Evolutionary conservation across 306 rosid species (phyloP).

Genomic region (Vigna nakashimae): DNA sequence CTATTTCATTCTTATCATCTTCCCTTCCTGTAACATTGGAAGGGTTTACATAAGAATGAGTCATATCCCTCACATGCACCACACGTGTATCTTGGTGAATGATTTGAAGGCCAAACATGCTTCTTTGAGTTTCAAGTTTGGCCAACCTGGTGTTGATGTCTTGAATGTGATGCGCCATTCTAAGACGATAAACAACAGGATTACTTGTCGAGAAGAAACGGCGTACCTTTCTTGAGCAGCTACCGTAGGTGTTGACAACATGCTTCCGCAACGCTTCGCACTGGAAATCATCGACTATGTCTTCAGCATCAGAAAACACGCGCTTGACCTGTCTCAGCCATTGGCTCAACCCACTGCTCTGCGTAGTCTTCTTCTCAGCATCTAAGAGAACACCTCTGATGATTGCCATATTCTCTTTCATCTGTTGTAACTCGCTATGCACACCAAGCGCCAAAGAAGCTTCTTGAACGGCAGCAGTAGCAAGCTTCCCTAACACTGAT

Average conservation of each 20-base stretch:
- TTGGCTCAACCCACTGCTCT: neutral
- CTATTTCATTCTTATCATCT: neutral
- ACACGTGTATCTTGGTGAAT: neutral
- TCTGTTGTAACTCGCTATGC: neutral
- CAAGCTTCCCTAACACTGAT: neutral
- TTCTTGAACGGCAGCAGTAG: neutral
- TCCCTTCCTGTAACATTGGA: conserved; percentile 3
- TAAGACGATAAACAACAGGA: neutral
- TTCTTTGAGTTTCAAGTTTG: neutral
- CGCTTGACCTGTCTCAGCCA: neutral
- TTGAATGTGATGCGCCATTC: neutral
- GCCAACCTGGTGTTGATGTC: neutral
- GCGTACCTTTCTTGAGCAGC: neutral
- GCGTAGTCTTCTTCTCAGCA: neutral
- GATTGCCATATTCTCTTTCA: neutral
- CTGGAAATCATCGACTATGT: neutral
- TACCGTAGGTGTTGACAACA: neutral
- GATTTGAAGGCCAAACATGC: neutral
- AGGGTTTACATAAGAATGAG: neutral
- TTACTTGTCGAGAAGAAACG: neutral
- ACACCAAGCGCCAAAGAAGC: neutral
- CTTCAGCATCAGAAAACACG: neutral
- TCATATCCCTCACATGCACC: neutral
- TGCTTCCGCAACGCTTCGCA: neutral
- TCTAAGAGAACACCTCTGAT: neutral